Evolutionary conservation across 441 rosid species (phyloP).

Genomic region (Kokia cookei): DNA sequence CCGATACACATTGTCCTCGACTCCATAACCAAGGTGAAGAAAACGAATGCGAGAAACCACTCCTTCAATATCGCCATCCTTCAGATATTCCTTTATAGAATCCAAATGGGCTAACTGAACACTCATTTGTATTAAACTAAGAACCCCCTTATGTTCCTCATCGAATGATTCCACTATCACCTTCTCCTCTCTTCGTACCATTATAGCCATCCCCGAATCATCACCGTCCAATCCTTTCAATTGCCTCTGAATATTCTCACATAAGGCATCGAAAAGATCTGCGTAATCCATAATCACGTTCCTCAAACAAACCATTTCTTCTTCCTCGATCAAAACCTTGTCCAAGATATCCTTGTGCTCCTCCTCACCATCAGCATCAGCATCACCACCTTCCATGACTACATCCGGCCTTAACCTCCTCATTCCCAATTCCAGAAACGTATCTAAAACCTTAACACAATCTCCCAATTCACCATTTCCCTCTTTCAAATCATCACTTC

Average conservation of each 20-base stretch:
- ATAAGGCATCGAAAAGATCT: constrained; percentile 64
- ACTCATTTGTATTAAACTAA: constrained; percentile 45
- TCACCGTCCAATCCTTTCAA: constrained; percentile 36
- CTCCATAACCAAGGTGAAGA: constrained; percentile 64
- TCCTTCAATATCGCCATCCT: constrained; percentile 47
- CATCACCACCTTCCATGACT: constrained; percentile 11
- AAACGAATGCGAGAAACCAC: constrained; percentile 55
- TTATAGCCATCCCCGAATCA: constrained; percentile 37
- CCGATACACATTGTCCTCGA: constrained; percentile 67
- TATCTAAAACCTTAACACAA: constrained; percentile 46
- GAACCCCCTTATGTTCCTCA: constrained; percentile 42
- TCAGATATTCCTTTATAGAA: constrained; percentile 42
- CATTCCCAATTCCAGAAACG: constrained; percentile 64
- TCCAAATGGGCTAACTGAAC: constrained; percentile 78
- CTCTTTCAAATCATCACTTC: constrained; percentile 25
- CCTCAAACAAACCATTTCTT: constrained; percentile 44
- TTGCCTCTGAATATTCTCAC: constrained; percentile 67
- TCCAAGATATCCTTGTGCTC: constrained; percentile 16
- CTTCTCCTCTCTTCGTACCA: constrained; percentile 32
- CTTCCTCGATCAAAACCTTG: constrained; percentile 37
- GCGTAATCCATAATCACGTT: constrained; percentile 49
- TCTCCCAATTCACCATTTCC: constrained; percentile 31
- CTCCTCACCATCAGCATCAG: neutral
- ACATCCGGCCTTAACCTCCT: constrained; percentile 58
- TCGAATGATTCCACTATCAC: constrained; percentile 11